Evolutionary conservation across 2,329 filamentous ascomycete genomes (phyloP), one percentile per base, ranked within the genome.

Genomic region (Verticillium tricorpus): DNA sequence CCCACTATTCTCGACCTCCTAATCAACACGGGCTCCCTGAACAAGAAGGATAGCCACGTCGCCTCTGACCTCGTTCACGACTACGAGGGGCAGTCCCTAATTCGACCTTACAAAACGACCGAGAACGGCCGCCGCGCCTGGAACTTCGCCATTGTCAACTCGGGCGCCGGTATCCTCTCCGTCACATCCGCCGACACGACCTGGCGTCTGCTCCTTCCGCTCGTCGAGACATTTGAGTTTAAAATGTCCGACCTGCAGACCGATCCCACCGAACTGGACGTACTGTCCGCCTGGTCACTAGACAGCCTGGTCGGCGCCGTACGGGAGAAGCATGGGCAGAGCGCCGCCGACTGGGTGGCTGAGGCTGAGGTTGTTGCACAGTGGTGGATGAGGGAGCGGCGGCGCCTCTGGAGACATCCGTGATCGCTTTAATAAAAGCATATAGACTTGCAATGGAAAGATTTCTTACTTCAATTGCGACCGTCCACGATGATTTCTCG

Each of bases 111-210:
- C 61, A 69, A 73, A 39, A 57, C 70, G 17, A 62, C 69, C 15
- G 68, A 74, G 19, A 70, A 73, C 56, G 71, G 72, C 7, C 72
- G 74, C 3, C 74, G 63, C 17, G 65, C 66, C 73, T 7, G 85
- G 85, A 56, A 87, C 73, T 62, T 85, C 83, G 60, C 85, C 82
- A 25, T 86, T 83, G 69, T 90, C 64, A 69, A 69, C 60, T 61
- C 65, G n/a, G 67, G 67, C 25, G 66, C 62, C 28, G 62, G 64
- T 12, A 66, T 67, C 59, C 58, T 69, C 17, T 63, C 62, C 14
- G 61, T 68, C 22, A 68, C 67, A 28, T 65, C 55, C 34, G 67
- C 58, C 32, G 63, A 63, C 25, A 58, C 62, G 32, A 37, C 59
- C 4, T 68, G 64, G 62, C 57, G 64, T 54, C 59, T 68, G 34